Evolutionary conservation across 2,329 filamentous ascomycete species (phyloP), one percentile per base, ranked within the genome.

Genomic region (Cladosporium austrohemisphaericum): DNA sequence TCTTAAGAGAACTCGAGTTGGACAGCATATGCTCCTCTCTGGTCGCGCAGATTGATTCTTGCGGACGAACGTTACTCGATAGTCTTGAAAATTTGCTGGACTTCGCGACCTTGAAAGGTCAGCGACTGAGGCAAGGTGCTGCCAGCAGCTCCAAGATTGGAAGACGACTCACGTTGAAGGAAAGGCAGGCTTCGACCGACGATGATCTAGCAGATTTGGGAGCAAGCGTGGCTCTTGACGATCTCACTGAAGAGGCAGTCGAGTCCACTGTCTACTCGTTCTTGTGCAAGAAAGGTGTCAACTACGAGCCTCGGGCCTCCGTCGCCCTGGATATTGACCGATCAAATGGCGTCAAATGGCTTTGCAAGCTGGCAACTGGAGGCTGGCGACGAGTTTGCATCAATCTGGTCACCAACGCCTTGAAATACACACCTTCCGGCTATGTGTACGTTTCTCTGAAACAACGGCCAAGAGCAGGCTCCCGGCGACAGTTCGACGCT

Each of bases 211-310:
- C 61, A 51, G 50, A 54, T 23, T 37, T 60, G 9, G 57, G 61
- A 14, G 37, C 54, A 1, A 54, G 62, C 19, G 55, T 73, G 0
- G 70, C 76, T 49, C 60, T 78, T 0, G 70, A 72, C n/a, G 63
- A 71, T 3, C 54, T 78, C 9, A 70, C 75, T 0, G 77, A 79
- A 58, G 76, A 80, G 54, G 76, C 77, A 0, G 71, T 77, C 3
- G 77, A 80, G 51, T 77, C 77, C 1, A 76, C 79, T 4, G 43
- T 36, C 3, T 46, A 46, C 4, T 46, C 43, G 23, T 46, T 36
- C 14, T 26, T 18, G 14, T 60, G 56, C 44, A 60, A 55, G 16
- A 59, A 57, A 37, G 49, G 55, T 32, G 51, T 57, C 9, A 26
- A 77, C 70, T 7, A 73, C 71, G 51, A 59, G 53, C 1, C 65